Conservation (phyloP, 2,329 filamentous ascomycete species). For the Diaporthe nobilis region DNA sequence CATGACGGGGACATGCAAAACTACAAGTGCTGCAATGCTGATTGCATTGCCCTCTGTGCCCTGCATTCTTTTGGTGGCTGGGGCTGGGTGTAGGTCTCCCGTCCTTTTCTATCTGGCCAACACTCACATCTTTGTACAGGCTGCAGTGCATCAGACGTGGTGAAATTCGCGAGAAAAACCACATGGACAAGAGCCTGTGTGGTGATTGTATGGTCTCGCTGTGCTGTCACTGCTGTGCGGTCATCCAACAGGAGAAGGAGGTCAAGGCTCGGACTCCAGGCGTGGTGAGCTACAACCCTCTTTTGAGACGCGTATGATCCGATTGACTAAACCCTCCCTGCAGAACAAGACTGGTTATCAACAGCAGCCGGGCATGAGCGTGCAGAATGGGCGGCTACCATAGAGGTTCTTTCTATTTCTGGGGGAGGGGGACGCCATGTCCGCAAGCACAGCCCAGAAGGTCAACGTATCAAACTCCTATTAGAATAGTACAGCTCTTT, state of each 20-base stretch:
- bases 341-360: constrained; percentile 15
- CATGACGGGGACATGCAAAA: constrained; percentile 28
- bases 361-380: constrained; percentile 21
- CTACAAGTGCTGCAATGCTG: constrained; percentile 35
- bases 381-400: background rate
- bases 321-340: background rate
- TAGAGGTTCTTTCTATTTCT: too few species aligned
- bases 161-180: constrained; percentile 28
- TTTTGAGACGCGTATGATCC: background rate
- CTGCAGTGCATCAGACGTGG: constrained; percentile 33
- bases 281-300: constrained; percentile 15
- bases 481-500: too few species aligned
- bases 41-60: constrained; percentile 34
- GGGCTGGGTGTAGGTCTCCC: constrained; percentile 31
- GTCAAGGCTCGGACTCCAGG: constrained; percentile 9
- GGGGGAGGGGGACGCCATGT: too few species aligned
- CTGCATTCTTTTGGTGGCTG: constrained; percentile 32
- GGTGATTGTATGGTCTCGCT: constrained; percentile 35
- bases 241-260: constrained; percentile 40
- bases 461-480: too few species aligned
- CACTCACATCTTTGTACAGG: constrained; percentile 18
- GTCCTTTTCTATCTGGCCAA: background rate
- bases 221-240: constrained; percentile 36
- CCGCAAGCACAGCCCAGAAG: too few species aligned
- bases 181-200: constrained; percentile 32